Evolutionary conservation across 2,329 filamentous ascomycete species (phyloP).

Genomic region (Daldinia sp.): DNA sequence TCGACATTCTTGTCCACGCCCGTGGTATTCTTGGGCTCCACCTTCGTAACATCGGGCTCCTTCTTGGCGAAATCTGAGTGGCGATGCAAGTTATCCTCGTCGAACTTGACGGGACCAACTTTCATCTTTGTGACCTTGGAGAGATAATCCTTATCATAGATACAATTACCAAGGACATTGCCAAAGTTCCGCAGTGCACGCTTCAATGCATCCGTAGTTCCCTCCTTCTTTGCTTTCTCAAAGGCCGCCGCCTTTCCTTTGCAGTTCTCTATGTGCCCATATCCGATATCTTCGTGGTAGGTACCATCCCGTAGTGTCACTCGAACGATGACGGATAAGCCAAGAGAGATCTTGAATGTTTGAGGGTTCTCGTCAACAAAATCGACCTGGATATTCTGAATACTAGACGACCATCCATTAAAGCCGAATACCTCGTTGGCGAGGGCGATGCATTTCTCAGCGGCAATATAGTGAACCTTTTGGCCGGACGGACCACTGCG

Average conservation of each 20-base stretch:
- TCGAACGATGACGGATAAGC: slow-evolving; percentile 89
- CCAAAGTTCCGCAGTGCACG: slow-evolving; percentile 91
- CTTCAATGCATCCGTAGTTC: slow-evolving; percentile 93
- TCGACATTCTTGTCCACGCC: slow-evolving; percentile 39
- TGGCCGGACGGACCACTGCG: slow-evolving; percentile 84
- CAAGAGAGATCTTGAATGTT: slow-evolving; percentile 83
- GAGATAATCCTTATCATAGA: slow-evolving; percentile 97
- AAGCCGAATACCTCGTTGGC: slow-evolving; percentile 54
- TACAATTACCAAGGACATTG: slow-evolving; percentile 96
- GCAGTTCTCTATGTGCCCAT: slow-evolving; percentile 95
- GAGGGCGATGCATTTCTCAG: slow-evolving; percentile 91
- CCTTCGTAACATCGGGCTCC: slow-evolving; percentile 54
- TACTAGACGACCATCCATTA: slow-evolving; percentile 85
- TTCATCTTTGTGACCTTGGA: slow-evolving; percentile 92
- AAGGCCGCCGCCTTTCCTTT: slow-evolving; percentile 96
- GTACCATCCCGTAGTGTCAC: slow-evolving; percentile 93
- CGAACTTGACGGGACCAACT: slow-evolving; percentile 79
- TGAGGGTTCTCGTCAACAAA: slow-evolving; percentile 89
- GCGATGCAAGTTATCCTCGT: slow-evolving; percentile 82
- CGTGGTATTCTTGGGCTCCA: slow-evolving; percentile 50
- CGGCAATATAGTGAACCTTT: slow-evolving; percentile 93
- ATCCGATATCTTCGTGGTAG: slow-evolving; percentile 98
- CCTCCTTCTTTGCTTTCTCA: slow-evolving; percentile 99
- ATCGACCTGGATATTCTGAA: slow-evolving; percentile 93
- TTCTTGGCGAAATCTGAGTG: slow-evolving; percentile 81